Evolutionary conservation across 257 asterid genomes (phyloP).

Genomic region (Paulownia fortunei): DNA sequence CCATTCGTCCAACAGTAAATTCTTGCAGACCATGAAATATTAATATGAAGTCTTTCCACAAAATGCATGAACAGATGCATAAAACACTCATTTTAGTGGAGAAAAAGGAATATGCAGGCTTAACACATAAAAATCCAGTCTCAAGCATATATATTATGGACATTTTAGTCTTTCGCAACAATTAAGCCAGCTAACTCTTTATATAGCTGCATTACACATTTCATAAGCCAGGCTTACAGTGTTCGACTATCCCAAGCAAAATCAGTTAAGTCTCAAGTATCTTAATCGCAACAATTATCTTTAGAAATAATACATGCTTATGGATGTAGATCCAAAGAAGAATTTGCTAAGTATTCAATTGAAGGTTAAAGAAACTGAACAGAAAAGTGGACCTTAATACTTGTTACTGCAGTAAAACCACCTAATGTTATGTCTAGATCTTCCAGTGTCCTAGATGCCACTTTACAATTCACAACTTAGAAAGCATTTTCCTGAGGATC

Average conservation of each 20-base stretch:
- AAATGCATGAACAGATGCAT: slow-evolving; percentile 3
- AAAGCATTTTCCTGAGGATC: not conserved
- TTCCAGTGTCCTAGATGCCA: not conserved
- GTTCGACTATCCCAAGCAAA: slow-evolving; percentile 15
- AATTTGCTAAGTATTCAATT: not conserved
- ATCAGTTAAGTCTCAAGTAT: not conserved
- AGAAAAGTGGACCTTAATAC: not conserved
- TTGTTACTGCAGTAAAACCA: not conserved
- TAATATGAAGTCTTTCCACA: slow-evolving; percentile 5
- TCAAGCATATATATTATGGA: not conserved
- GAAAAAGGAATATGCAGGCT: slow-evolving; percentile 20
- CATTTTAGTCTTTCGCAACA: slow-evolving; percentile 1
- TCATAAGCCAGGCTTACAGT: not conserved
- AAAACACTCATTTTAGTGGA: slow-evolving; percentile 13
- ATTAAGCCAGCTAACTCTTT: not conserved
- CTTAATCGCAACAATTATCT: not conserved
- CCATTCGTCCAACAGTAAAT: not conserved
- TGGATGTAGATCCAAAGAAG: slow-evolving; percentile 13
- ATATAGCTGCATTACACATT: not conserved
- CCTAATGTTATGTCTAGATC: not conserved
- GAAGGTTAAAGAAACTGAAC: slow-evolving; percentile 7
- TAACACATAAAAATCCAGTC: not conserved
- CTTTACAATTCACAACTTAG: not conserved
- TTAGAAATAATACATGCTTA: not conserved
- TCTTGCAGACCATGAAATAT: slow-evolving; percentile 17